These are phyloP conservation scores for Penicillium vulpinum DNA, from an alignment of 2,329 filamentous ascomycete genomes.

Conservation along the genomic window DNA sequence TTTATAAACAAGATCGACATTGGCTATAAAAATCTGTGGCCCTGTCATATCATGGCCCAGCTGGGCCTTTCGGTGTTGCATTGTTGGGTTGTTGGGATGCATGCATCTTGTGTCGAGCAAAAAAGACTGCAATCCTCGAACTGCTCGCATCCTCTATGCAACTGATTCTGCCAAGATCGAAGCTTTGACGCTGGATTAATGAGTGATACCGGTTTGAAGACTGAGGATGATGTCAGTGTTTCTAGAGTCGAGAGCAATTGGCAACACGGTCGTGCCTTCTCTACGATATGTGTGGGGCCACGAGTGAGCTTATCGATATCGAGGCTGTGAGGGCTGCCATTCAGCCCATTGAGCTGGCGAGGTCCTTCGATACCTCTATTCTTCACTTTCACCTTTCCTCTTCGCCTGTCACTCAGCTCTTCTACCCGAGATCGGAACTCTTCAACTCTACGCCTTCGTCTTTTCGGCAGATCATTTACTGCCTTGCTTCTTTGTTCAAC, in stretches of 20 bases:
- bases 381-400: not conserved
- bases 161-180: not conserved
- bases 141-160: not conserved
- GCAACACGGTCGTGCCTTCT: not conserved
- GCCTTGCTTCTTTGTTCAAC: not conserved
- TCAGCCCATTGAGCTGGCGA: not conserved
- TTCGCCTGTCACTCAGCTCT: not conserved
- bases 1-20: not conserved
- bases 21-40: not conserved
- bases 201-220: not conserved
- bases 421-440: no score
- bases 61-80: not conserved
- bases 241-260: not conserved
- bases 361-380: not conserved
- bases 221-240: not conserved
- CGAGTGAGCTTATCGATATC: not conserved
- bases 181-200: not conserved
- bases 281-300: not conserved
- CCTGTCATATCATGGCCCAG: no score
- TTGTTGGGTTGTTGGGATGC: not conserved
- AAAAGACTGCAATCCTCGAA: not conserved
- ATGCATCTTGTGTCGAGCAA: not conserved
- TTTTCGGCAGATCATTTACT: not conserved
- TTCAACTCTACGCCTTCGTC: not conserved
- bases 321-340: not conserved